Percentiles rank a stretch among this genome's conserved stretches.
These are phyloP conservation scores for Fusarium sp. DNA, from an alignment of 2,329 filamentous ascomycete species.

Conservation along the genomic window DNA sequence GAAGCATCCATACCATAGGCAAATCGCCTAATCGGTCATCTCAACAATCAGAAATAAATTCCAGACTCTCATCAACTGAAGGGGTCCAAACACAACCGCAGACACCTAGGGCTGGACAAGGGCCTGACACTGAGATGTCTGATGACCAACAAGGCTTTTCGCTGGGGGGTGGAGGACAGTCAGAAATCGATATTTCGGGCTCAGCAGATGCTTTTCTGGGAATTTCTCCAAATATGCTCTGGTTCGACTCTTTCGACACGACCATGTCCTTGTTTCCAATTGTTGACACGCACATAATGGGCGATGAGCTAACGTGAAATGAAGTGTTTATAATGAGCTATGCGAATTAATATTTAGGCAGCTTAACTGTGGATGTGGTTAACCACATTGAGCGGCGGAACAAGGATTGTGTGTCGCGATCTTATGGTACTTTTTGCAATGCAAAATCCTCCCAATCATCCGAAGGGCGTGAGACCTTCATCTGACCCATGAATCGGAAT, in stretches of 20 bases:
- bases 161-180: slow-evolving; percentile 11
- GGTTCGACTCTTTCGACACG: slow-evolving; percentile 48
- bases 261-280: slow-evolving; percentile 47
- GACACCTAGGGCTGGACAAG: slow-evolving; percentile 1
- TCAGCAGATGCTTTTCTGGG: slow-evolving; percentile 42
- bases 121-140: not conserved
- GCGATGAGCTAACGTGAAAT: slow-evolving; percentile 4
- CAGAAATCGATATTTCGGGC: slow-evolving; percentile 17
- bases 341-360: not conserved
- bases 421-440: not conserved
- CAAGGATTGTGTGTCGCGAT: not conserved
- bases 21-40: slow-evolving; percentile 16
- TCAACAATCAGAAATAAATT: not conserved
- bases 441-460: not conserved
- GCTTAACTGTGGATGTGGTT: not conserved
- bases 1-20: slow-evolving; percentile 43
- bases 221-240: slow-evolving; percentile 46
- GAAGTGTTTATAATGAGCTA: not conserved
- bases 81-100: slow-evolving; percentile 5
- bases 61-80: slow-evolving; percentile 1
- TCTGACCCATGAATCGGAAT: not conserved
- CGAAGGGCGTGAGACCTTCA: slow-evolving; percentile 4
- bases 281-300: slow-evolving; percentile 43
- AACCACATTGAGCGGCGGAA: not conserved
- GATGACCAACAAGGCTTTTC: slow-evolving; percentile 13